Conservation (phyloP, 2,329 filamentous ascomycete genomes). For the Ophiocordyceps polyrhachis-furcata region DNA sequence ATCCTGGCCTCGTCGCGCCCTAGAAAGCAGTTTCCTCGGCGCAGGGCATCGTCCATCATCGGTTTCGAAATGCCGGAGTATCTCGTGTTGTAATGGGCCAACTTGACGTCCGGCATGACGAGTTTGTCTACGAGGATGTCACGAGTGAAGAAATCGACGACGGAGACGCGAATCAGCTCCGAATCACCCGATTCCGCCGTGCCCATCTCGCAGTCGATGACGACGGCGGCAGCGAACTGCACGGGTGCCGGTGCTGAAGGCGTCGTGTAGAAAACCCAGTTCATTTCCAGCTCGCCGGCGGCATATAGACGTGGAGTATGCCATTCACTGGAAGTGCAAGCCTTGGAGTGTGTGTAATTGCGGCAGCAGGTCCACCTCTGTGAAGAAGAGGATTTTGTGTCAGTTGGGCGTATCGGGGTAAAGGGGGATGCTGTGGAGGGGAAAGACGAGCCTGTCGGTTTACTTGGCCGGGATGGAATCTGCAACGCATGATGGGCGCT, state of each 20-base stretch:
- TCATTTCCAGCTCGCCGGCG: constrained; percentile 9
- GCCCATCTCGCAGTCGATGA: constrained; percentile 39
- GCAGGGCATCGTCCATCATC: constrained; percentile 18
- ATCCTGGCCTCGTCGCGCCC: constrained; percentile 23
- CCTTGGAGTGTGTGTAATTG: constrained; percentile 5
- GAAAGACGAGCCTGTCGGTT: constrained; percentile 6
- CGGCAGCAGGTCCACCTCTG: constrained; percentile 15
- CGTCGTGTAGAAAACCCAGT: constrained; percentile 10
- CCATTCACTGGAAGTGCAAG: constrained; percentile 9
- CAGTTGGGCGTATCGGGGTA: background rate
- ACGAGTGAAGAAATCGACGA: constrained; percentile 31
- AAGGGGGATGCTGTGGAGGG: background rate
- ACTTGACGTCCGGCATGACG: constrained; percentile 25
- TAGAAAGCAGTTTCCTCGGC: constrained; percentile 14
- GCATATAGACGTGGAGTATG: constrained; percentile 9
- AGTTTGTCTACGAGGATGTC: constrained; percentile 29
- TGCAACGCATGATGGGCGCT: constrained; percentile 7
- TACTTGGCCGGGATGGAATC: constrained; percentile 11
- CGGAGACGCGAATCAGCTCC: constrained; percentile 32
- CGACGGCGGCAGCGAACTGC: constrained; percentile 14
- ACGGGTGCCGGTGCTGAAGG: constrained; percentile 1
- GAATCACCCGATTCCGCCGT: constrained; percentile 21
- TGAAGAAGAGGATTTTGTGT: background rate
- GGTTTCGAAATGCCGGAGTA: constrained; percentile 27
- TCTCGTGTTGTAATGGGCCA: constrained; percentile 29